A percentile compares a stretch with the other conserved stretches of the same genome.
phyloP scores from a whole-genome alignment of 2,329 filamentous ascomycete species.

The Colletotrichum echinochloae region DNA sequence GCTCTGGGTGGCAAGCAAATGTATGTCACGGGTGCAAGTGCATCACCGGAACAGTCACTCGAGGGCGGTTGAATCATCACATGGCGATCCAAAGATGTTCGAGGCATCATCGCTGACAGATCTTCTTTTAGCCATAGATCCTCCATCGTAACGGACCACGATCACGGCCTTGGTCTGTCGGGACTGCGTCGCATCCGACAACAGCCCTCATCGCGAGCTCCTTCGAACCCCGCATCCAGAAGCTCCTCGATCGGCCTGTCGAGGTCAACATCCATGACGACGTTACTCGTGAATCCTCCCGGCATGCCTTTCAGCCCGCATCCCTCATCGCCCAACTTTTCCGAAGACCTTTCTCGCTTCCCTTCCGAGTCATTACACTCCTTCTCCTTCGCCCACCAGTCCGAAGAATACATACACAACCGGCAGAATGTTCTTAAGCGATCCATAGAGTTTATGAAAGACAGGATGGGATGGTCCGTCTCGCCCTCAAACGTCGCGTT shows the following conservation, averaged over 20 bases:
- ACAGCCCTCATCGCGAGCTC: conserved; percentile 74
- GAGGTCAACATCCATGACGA: conserved; percentile 77
- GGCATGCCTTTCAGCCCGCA: conserved; percentile 69
- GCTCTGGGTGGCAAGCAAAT: conserved; percentile 11
- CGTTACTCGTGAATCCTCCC: conserved; percentile 69
- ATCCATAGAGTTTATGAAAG: conserved; percentile 96
- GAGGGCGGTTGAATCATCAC: conserved; percentile 34
- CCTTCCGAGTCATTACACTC: conserved; percentile 97
- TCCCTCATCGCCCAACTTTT: conserved; percentile 79
- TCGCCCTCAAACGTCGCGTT: conserved; percentile 77
- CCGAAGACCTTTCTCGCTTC: conserved; percentile 91
- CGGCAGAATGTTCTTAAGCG: conserved; percentile 93
- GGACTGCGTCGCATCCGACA: conserved; percentile 95
- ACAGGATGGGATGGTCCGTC: conserved; percentile 83
- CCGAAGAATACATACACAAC: conserved; percentile 90
- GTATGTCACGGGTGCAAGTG: conserved; percentile 36
- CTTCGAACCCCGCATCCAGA: conserved; percentile 73
- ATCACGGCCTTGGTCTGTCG: conserved; percentile 86
- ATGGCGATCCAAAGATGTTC: conserved; percentile 31
- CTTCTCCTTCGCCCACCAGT: conserved; percentile 97
- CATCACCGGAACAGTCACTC: conserved; percentile 23
- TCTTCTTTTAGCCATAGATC: conserved; percentile 65
- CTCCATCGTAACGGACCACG: conserved; percentile 85
- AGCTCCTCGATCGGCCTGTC: conserved; percentile 70
- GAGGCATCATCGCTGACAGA: conserved; percentile 37